Percentiles rank a stretch among this genome's conserved stretches.
phyloP scores from a whole-genome alignment of 768 basidiomycete species.

The Mycena vulgaris region DNA sequence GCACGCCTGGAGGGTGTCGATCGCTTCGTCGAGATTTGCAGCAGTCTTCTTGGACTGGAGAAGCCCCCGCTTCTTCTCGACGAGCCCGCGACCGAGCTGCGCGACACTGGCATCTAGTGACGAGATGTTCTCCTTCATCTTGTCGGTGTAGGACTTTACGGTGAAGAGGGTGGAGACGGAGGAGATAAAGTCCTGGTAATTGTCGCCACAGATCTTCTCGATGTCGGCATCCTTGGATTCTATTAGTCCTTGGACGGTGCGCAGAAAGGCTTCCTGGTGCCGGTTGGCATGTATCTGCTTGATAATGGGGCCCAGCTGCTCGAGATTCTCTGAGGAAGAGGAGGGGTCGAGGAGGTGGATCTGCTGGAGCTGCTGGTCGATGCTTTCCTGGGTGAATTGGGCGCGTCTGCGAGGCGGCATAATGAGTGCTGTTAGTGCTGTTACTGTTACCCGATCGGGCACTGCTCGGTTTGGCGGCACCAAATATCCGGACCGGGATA shows the following conservation, averaged over 20 bases:
- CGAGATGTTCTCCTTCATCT: constrained; percentile 92
- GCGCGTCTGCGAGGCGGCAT: constrained; percentile 87
- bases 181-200: constrained; percentile 98
- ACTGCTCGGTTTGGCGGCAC: neutral
- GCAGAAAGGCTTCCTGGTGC: constrained; percentile 91
- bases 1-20: constrained; percentile 95
- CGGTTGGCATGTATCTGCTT: constrained; percentile 92
- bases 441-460: constrained; percentile 28
- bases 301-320: constrained; percentile 95
- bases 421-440: constrained; percentile 42
- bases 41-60: constrained; percentile 94
- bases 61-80: constrained; percentile 93
- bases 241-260: constrained; percentile 88
- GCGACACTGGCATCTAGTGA: constrained; percentile 90
- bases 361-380: constrained; percentile 93
- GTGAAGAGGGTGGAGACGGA: constrained; percentile 97
- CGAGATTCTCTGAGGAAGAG: constrained; percentile 93
- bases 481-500: neutral
- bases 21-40: constrained; percentile 95
- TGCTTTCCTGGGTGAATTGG: constrained; percentile 85
- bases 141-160: constrained; percentile 96
- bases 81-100: constrained; percentile 88
- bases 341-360: constrained; percentile 91
- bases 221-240: constrained; percentile 97
- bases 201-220: constrained; percentile 94